A percentile compares a stretch with the other conserved stretches of the same genome.
Conservation (phyloP, 2,329 filamentous ascomycete species). For the Clonostachys byssicola region DNA sequence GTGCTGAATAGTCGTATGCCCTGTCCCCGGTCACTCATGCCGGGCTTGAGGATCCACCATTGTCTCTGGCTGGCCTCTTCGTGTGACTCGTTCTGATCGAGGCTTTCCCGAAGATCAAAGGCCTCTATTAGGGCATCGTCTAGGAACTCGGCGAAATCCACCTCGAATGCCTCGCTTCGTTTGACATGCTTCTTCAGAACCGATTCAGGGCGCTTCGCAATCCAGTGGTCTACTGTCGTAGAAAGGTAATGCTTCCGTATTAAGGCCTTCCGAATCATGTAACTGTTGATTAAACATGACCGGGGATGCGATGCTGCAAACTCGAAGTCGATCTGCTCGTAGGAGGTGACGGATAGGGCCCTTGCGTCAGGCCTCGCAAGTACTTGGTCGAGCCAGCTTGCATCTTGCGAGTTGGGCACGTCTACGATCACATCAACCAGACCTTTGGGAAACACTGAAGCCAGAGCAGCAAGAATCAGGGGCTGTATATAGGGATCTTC, state of each 20-base stretch:
- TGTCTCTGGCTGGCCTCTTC: slow-evolving; percentile 42
- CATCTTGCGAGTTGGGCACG: slow-evolving; percentile 21
- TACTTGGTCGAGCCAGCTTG: slow-evolving; percentile 22
- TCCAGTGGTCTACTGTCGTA: slow-evolving; percentile 79
- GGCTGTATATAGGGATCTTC: slow-evolving; percentile 88
- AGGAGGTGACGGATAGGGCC: slow-evolving; percentile 76
- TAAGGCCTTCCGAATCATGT: slow-evolving; percentile 91
- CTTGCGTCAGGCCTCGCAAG: slow-evolving; percentile 29
- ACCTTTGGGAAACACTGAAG: slow-evolving; percentile 50
- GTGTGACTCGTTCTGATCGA: slow-evolving; percentile 40
- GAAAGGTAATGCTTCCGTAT: slow-evolving; percentile 95
- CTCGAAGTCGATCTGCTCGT: slow-evolving; percentile 85
- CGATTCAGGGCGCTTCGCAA: slow-evolving; percentile 74
- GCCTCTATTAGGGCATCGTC: slow-evolving; percentile 90
- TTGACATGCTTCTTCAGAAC: slow-evolving; percentile 68
- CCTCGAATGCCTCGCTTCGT: slow-evolving; percentile 79
- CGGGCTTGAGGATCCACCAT: slow-evolving; percentile 98
- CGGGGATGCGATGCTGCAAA: slow-evolving; percentile 58
- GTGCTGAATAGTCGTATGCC: slow-evolving; percentile 87
- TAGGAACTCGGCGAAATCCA: slow-evolving; percentile 95
- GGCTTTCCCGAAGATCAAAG: slow-evolving; percentile 78
- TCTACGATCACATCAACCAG: slow-evolving; percentile 51
- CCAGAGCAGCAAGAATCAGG: slow-evolving; percentile 71
- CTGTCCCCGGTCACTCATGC: slow-evolving; percentile 95
- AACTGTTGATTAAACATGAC: slow-evolving; percentile 75